Evolutionary conservation across 2,329 filamentous ascomycete species (phyloP).

Genomic region (Botrytis fragariae): DNA sequence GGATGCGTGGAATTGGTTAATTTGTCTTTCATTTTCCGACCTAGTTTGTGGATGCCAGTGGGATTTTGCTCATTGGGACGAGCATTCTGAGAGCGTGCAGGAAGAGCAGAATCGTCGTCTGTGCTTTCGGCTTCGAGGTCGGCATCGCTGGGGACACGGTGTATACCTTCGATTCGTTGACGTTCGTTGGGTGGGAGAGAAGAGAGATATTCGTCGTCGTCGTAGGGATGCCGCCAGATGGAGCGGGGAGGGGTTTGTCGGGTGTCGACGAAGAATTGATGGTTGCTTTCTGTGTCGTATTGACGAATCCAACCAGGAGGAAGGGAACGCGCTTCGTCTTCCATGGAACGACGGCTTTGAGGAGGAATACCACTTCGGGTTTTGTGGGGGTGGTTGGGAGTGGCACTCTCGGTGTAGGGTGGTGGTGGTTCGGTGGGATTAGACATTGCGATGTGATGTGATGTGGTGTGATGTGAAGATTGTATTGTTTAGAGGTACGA

Average conservation of each 20-base stretch:
- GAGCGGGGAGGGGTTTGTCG: slow-evolving; percentile 51
- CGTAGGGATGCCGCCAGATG: slow-evolving; percentile 62
- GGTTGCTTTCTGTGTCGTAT: slow-evolving; percentile 51
- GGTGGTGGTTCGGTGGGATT: slow-evolving; percentile 36
- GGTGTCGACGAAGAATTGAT: slow-evolving; percentile 64
- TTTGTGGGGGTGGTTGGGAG: slow-evolving; percentile 34
- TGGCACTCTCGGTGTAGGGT: slow-evolving; percentile 37
- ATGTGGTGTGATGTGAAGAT: too few species aligned
- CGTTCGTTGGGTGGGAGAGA: slow-evolving; percentile 50
- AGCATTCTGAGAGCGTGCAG: slow-evolving; percentile 30
- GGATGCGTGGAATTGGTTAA: slow-evolving; percentile 56
- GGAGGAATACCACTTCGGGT: slow-evolving; percentile 53
- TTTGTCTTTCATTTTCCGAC: slow-evolving; percentile 58
- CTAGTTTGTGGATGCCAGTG: slow-evolving; percentile 45
- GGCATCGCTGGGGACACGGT: slow-evolving; percentile 38
- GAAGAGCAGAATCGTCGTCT: slow-evolving; percentile 41
- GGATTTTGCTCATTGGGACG: slow-evolving; percentile 28
- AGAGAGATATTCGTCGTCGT: slow-evolving; percentile 53
- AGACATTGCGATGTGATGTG: slow-evolving; percentile 10
- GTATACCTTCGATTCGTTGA: slow-evolving; percentile 44
- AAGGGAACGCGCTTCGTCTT: slow-evolving; percentile 55
- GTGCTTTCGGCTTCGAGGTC: slow-evolving; percentile 48
- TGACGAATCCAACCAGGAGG: slow-evolving; percentile 56
- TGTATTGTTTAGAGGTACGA: not conserved
- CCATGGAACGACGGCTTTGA: slow-evolving; percentile 55